phyloP scores from a whole-genome alignment of 1,284 basidiomycete species.

The Cryptococcus maquisensis region DNA sequence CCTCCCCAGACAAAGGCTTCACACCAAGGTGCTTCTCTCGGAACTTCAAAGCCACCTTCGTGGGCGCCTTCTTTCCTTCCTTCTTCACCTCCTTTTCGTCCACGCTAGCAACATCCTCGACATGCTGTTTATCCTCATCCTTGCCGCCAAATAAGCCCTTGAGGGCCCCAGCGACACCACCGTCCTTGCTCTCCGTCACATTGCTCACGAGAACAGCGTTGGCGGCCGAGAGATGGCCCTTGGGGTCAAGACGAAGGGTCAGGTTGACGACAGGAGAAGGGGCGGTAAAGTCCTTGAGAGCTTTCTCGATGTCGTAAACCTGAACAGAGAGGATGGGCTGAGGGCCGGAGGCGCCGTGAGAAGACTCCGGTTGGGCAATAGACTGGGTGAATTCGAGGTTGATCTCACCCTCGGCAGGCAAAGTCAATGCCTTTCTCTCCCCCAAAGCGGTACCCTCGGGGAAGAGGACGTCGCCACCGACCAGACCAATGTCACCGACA shows the following conservation, averaged over 20 bases:
- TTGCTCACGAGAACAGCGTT: conserved; percentile 65
- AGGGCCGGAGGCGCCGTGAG: conserved; percentile 12
- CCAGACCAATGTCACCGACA: conserved; percentile 55
- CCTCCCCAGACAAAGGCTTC: conserved; percentile 64
- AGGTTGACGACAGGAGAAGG: conserved; percentile 62
- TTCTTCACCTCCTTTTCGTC: conserved; percentile 9
- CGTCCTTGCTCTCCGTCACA: conserved; percentile 65
- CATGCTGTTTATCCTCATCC: conserved; percentile 40
- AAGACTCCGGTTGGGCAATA: conserved; percentile 57
- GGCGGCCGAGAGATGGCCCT: conserved; percentile 69
- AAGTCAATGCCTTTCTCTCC: conserved; percentile 74
- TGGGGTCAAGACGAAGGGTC: conserved; percentile 72
- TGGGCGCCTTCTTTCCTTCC: conserved; percentile 32
- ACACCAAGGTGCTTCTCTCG: conserved; percentile 61
- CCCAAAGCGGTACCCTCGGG: conserved; percentile 67
- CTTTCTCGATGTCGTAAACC: conserved; percentile 29
- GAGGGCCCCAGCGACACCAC: conserved; percentile 67
- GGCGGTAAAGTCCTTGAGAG: conserved; percentile 41
- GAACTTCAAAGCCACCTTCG: conserved; percentile 56
- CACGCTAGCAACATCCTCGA: conserved; percentile 8
- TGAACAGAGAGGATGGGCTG: conserved; percentile 27
- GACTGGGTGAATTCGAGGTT: conserved; percentile 55
- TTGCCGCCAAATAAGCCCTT: conserved; percentile 76
- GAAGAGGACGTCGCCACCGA: conserved; percentile 57
- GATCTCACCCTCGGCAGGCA: conserved; percentile 71